Base-by-base conservation (phyloP, 108 stramenopile genomes). In the Cyclotella sp. region DNA sequence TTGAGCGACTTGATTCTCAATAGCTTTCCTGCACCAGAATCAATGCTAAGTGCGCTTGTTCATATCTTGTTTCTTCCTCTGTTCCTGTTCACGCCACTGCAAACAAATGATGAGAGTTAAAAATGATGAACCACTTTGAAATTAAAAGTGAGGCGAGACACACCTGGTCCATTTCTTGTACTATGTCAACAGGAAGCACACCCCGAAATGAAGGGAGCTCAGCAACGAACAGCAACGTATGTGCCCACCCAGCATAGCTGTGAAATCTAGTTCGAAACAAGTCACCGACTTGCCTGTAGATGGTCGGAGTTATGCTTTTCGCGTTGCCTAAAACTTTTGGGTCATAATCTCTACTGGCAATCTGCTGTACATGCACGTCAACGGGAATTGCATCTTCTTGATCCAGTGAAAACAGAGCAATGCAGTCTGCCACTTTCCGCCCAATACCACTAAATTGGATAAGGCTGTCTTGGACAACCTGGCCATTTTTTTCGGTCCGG, bases 401-500 rank as follows among this genome's bases (percentile, higher is more conserved):
- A 55, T 90, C 93, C 19, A 98, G 69, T 18, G 95, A 96, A 76
- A 99, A 99, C 1, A 99, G 90, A 16, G 98, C 97, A 9, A 99
- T 93, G 77, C 99, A 99, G 76, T 99, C 99, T 14, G 99, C 99
- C 0, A 99, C 98, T 68, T 99, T 98, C n/a, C 83, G 83, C 0
- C 98, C 98, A 9, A 97, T 96, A 14, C 98, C 98, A 63, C 71
- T 83, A 53, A 95, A 94, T 46, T 91, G 76, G 18, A 86, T 83
- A 0, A 98, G 78, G 16, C 73, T 77, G 13, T 83, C 78, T 75
- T 93, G 96, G 28, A 95, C 95, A 15, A 67, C 79, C 16, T 68
- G 24, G 15, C 87, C 72, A 79, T 91, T 83, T 26, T 19, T 27
- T 15, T 73, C 59, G 29, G 73, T 42, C 21, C 85, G 53, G 19